Evolutionary conservation across 331 rosid species (phyloP).

Genomic region (Rosa hybrid): DNA sequence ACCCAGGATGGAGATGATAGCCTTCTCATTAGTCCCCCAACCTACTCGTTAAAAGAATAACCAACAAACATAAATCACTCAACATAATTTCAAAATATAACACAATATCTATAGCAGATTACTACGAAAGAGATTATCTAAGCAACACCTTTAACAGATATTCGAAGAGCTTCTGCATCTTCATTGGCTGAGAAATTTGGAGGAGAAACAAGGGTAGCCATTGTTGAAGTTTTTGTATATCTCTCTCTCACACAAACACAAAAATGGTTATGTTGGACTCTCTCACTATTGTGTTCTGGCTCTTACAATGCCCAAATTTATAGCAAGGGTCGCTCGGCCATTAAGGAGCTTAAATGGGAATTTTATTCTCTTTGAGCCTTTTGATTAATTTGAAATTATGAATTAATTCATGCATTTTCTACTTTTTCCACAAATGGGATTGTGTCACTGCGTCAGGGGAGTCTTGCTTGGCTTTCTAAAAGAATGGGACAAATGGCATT

Average conservation of each 20-base stretch:
- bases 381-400: background rate
- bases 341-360: background rate
- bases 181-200: slow-evolving; percentile 42
- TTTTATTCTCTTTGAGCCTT: background rate
- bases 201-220: slow-evolving; percentile 62
- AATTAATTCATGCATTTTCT: background rate
- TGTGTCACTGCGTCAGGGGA: slow-evolving; percentile 13
- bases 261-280: background rate
- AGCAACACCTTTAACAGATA: slow-evolving; percentile 47
- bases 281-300: background rate
- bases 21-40: slow-evolving; percentile 83
- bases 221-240: slow-evolving; percentile 11
- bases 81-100: background rate
- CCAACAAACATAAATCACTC: background rate
- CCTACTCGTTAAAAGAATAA: slow-evolving; percentile 32
- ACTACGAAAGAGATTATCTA: background rate
- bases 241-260: background rate
- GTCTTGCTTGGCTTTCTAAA: slow-evolving; percentile 22
- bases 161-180: slow-evolving; percentile 68
- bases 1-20: slow-evolving; percentile 52
- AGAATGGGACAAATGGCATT: background rate
- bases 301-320: slow-evolving; percentile 14
- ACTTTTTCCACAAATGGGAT: slow-evolving; percentile 9
- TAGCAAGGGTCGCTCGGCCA: background rate
- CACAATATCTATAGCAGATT: background rate